phyloP scores from a whole-genome alignment of 305 asterid genomes.

The Fraxinus nigra region DNA sequence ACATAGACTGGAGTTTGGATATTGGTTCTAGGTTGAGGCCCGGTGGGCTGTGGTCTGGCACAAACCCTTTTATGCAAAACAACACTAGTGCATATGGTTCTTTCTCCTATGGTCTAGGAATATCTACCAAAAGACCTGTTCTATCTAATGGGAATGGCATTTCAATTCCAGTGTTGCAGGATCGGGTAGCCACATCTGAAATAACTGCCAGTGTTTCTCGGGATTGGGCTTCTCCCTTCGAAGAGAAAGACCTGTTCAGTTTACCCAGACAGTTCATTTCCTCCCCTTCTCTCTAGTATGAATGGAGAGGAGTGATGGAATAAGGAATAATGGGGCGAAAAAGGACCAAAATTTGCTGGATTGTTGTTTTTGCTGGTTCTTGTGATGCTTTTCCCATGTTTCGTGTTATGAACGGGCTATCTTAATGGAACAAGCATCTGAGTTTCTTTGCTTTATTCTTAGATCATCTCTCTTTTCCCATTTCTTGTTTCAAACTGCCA shows the following conservation, averaged over 20 bases:
- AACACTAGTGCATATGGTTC: constrained; percentile 37
- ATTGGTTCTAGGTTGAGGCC: constrained; percentile 40
- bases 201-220: constrained; percentile 40
- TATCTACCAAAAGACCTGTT: constrained; percentile 38
- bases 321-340: constrained; percentile 28
- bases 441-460: constrained; percentile 18
- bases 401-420: constrained; percentile 22
- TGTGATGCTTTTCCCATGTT: constrained; percentile 42
- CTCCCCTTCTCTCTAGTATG: constrained; percentile 61
- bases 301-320: constrained; percentile 24
- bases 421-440: constrained; percentile 35
- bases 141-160: constrained; percentile 37
- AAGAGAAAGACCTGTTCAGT: constrained; percentile 76
- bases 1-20: constrained; percentile 83
- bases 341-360: constrained; percentile 28
- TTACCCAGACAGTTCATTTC: constrained; percentile 73
- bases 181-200: constrained; percentile 33
- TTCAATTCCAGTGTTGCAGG: constrained; percentile 35
- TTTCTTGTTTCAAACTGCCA: background rate
- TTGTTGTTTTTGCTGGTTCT: constrained; percentile 46
- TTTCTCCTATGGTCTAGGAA: constrained; percentile 36
- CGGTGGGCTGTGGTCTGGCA: constrained; percentile 31
- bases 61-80: constrained; percentile 32
- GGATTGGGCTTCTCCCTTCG: constrained; percentile 87
- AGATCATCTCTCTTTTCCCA: background rate